Evolutionary conservation across 768 basidiomycete genomes (phyloP).

Genomic region (Amanita molliuscula): DNA sequence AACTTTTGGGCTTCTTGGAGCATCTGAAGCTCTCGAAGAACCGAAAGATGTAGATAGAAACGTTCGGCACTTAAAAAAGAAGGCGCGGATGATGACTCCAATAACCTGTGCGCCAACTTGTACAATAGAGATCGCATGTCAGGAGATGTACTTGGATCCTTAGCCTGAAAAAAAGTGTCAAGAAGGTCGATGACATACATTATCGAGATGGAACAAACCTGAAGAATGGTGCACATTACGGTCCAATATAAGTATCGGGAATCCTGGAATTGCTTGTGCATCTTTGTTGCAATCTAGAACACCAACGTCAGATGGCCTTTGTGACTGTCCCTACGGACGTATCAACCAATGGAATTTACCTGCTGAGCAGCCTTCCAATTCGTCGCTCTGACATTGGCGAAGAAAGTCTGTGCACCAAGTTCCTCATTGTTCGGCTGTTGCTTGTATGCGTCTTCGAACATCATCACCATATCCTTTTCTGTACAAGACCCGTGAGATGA

Average conservation of each 20-base stretch:
- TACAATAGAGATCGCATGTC: slow-evolving; percentile 59
- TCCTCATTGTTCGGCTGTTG: slow-evolving; percentile 76
- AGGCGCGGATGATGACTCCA: slow-evolving; percentile 52
- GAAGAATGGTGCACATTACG: slow-evolving; percentile 68
- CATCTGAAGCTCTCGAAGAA: slow-evolving; percentile 59
- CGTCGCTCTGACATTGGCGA: slow-evolving; percentile 68
- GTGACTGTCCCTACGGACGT: not conserved
- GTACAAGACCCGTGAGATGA: slow-evolving; percentile 1
- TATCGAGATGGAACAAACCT: slow-evolving; percentile 30
- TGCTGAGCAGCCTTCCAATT: slow-evolving; percentile 86
- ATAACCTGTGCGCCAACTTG: slow-evolving; percentile 68
- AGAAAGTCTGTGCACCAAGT: slow-evolving; percentile 74
- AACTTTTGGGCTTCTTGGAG: slow-evolving; percentile 63
- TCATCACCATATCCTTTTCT: slow-evolving; percentile 72
- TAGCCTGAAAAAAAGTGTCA: slow-evolving; percentile 40
- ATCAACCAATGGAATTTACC: slow-evolving; percentile 25
- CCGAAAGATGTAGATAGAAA: slow-evolving; percentile 63
- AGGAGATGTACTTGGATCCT: slow-evolving; percentile 50
- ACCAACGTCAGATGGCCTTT: slow-evolving; percentile 1
- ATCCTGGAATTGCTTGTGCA: slow-evolving; percentile 79
- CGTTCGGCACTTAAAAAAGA: slow-evolving; percentile 63
- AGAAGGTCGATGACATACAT: not conserved
- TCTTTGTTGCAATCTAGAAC: slow-evolving; percentile 60
- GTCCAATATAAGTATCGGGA: slow-evolving; percentile 80
- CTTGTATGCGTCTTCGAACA: slow-evolving; percentile 84